Percentiles rank a stretch among this genome's conserved stretches.
phyloP scores from a whole-genome alignment of 306 rosid species.

The Dalbergia oliveri region DNA sequence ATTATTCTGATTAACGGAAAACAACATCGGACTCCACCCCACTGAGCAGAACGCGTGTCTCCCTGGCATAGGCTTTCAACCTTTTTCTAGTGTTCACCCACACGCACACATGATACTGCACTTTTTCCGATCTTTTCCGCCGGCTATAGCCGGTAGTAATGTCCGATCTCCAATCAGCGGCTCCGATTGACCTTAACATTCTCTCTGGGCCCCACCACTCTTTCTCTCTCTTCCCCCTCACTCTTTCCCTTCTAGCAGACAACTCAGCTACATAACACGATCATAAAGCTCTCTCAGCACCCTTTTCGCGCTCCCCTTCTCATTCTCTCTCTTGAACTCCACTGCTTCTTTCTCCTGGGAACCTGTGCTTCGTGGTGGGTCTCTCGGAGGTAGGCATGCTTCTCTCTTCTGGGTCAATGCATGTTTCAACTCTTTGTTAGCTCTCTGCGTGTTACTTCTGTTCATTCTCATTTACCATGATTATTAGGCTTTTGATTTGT shows the following conservation, averaged over 20 bases:
- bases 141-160: constrained; percentile 41
- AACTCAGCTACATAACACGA: not conserved
- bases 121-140: constrained; percentile 24
- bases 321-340: constrained; percentile 3
- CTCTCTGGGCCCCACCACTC: constrained; percentile 5
- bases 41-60: constrained; percentile 9
- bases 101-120: constrained; percentile 19
- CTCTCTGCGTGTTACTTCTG: not conserved
- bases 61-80: not conserved
- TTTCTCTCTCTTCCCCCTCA: not conserved
- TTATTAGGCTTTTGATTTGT: too few relatives aligned
- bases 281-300: not conserved
- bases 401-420: constrained; percentile 20
- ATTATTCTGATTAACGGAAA: not conserved
- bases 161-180: constrained; percentile 37
- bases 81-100: not conserved
- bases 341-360: constrained; percentile 21
- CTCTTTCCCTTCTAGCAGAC: not conserved
- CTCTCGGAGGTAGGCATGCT: constrained; percentile 34
- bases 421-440: not conserved
- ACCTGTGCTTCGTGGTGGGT: constrained; percentile 31
- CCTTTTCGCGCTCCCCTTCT: constrained; percentile 33
- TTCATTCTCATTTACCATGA: constrained; percentile 15
- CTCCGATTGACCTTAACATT: constrained; percentile 14
- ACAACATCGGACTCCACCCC: constrained; percentile 27